Percentiles rank a stretch among this genome's conserved stretches.
Conservation (phyloP, 306 rosid genomes). For the Cucumis hystrix region DNA sequence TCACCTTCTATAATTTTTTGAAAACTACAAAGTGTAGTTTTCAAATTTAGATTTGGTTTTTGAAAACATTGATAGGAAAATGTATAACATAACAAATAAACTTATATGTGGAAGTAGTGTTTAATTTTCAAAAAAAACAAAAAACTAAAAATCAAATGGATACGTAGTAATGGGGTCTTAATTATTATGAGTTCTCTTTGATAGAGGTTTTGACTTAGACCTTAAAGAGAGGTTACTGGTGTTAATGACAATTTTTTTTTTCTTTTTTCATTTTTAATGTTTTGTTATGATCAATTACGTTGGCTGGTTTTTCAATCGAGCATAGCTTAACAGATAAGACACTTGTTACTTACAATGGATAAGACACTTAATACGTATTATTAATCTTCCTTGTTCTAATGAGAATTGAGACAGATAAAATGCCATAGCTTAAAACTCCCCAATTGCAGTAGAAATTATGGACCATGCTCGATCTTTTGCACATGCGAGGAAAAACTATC, state of each 20-base stretch:
- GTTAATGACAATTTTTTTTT: too few species aligned
- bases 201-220: background rate
- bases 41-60: too few species aligned
- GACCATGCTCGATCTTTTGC: background rate
- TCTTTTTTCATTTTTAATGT: too few species aligned
- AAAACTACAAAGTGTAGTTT: too few species aligned
- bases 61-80: too few species aligned
- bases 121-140: too few species aligned
- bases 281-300: background rate
- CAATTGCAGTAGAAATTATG: background rate
- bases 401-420: background rate
- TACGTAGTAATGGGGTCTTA: too few species aligned
- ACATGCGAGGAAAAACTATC: background rate
- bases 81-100: too few species aligned
- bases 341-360: background rate
- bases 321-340: background rate
- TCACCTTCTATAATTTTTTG: too few species aligned
- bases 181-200: background rate
- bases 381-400: background rate
- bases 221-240: background rate
- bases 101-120: too few species aligned
- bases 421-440: background rate
- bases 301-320: background rate
- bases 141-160: too few species aligned
- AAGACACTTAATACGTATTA: background rate